Evolutionary conservation across 345 rosid genomes (phyloP), one percentile per base, ranked within the genome.

Genomic region (Durio zibethinus): DNA sequence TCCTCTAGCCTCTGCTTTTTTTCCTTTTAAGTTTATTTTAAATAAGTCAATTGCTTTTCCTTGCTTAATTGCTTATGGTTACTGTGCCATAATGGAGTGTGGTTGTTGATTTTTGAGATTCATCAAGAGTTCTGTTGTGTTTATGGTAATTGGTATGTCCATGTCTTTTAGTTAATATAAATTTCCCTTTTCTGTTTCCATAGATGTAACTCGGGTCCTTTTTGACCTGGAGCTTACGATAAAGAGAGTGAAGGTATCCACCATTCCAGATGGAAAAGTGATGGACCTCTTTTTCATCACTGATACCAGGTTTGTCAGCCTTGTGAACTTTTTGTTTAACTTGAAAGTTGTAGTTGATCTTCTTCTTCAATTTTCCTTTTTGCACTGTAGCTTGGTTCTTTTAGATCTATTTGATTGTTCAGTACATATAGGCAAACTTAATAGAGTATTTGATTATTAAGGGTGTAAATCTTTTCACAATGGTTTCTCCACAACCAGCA

Each of bases 281-380:
- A 85, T 89, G 88, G 92, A 89, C 82, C 93, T 91, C 81, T 84
- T 91, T 76, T 91, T 84, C 72, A 59, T 91, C 54, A 89, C 95
- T 1, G 95, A 91, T 86, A 82, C 89, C 63, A 89, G 92, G 94
- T 91, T 78, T 79, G 84, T 21, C n/a, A 35, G 77, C 78, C 73
- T 75, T 40, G 76, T 29, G 53, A 53, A 40, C 64, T 36, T 43
- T 54, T 14, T 10, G 31, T 23, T 43, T 45, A 68, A 7, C 12
- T 43, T 43, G 52, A 67, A 42, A 11, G 1, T 65, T 21, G 9
- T 23, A 40, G 29, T 40, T 52, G 8, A 52, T 52, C 21, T 47
- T 47, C 16, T 10, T 10, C n/a, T 11, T 42, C 20, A 10, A 4
- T 65, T 66, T 40, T 65, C 27, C 20, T 65, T 18, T 36, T n/a